Base-by-base conservation (phyloP, 345 rosid genomes). In the Dipteronia dyeriana region DNA sequence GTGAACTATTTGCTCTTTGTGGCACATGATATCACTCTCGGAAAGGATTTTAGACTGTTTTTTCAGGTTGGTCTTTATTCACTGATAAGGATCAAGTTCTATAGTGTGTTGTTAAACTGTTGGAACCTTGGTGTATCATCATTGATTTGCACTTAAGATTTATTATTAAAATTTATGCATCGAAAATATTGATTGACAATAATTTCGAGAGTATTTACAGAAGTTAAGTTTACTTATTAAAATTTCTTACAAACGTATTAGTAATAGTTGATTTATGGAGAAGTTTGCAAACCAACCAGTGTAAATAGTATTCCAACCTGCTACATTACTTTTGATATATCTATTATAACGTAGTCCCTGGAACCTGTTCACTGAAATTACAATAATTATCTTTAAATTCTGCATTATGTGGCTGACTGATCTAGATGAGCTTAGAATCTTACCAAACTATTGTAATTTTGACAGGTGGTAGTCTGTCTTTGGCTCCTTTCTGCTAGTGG, bases 401-500 rank as follows among this genome's bases (percentile, higher is more conserved):
- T 34, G 38, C 38, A 34, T 34, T 34, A 34, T 34, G 38, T 34
- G 38, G 38, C 38, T 34, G 6, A 34, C 38, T 34, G 38, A 34
- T 34, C 38, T 34, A 34, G 38, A 34, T 34, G 38, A 34, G 38
- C 6, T 65, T 68, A 20, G 5, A 10, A 31, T 56, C 38, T 69
- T 38, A 64, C 59, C n/a, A 9, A 9, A 68, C 11, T 57, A 20
- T 38, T 74, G 68, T 80, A 57, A 68, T 56, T 76, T 64, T 84
- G 73, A 79, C 94, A 93, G 98, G 97, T 95, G 26, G 99, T 93
- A 75, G 84, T 86, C 73, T 89, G 90, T 84, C 86, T 95, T 51
- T 95, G 98, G 99, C 96, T 93, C 76, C 84, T 92, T 63, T 93
- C 98, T 78, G 89, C 91, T 59, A 72, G 89, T 59, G 97, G 97